phyloP scores from a whole-genome alignment of 31 red algal genomes.

The Asparagopsis taxiformis region DNA sequence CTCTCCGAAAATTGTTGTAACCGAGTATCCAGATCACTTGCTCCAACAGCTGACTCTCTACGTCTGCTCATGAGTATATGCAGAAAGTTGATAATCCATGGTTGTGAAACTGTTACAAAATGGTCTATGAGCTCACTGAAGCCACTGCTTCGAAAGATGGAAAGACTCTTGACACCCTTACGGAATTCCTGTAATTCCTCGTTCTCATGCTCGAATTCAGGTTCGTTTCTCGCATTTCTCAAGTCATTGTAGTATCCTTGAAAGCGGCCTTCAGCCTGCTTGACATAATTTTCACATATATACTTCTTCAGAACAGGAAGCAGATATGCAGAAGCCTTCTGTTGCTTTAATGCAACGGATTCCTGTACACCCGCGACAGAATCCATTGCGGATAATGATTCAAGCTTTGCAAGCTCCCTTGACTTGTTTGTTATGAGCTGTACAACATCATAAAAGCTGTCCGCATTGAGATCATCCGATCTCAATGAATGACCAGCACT shows the following conservation, averaged over 20 bases:
- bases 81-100: constrained; percentile 24
- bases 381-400: constrained; percentile 30
- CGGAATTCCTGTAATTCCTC: constrained; percentile 13
- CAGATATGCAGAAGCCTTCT: constrained; percentile 27
- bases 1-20: constrained; percentile 19
- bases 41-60: not conserved
- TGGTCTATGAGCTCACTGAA: constrained; percentile 50
- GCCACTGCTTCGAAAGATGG: constrained; percentile 25
- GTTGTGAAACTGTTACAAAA: constrained; percentile 40
- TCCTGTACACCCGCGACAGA: constrained; percentile 16
- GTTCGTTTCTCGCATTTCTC: not conserved
- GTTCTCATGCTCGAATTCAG: not conserved
- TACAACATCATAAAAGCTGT: constrained; percentile 12
- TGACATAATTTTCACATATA: constrained; percentile 13
- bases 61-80: constrained; percentile 20
- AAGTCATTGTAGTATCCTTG: constrained; percentile 3
- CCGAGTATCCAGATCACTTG: constrained; percentile 7
- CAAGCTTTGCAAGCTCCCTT: constrained; percentile 20
- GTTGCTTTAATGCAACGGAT: constrained; percentile 29
- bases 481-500: not conserved
- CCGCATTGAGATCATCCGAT: constrained; percentile 17
- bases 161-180: constrained; percentile 30
- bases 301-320: constrained; percentile 35
- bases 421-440: constrained; percentile 25
- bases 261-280: not conserved